A percentile compares a stretch with the other conserved stretches of the same genome.
Conservation (phyloP, 345 rosid genomes). For the Brassica incana region DNA sequence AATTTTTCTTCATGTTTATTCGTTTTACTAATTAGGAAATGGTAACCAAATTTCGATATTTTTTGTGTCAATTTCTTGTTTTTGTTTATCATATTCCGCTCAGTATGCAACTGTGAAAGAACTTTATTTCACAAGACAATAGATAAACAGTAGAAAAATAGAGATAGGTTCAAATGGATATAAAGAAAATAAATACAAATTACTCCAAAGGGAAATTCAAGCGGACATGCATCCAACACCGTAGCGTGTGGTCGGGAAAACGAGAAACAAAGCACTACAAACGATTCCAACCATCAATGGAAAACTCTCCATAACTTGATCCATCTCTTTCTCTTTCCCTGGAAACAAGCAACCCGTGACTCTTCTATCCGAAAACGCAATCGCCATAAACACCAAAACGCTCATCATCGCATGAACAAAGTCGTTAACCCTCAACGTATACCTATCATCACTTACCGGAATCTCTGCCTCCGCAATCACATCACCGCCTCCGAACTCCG, state of each 20-base stretch:
- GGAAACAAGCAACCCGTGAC: constrained; percentile 64
- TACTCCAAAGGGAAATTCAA: constrained; percentile 21
- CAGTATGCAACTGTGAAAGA: no score
- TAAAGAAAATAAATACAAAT: no score
- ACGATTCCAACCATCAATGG: constrained; percentile 75
- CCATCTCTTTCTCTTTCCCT: constrained; percentile 68
- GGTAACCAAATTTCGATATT: no score
- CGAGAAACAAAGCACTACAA: constrained; percentile 69
- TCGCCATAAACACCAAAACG: constrained; percentile 70
- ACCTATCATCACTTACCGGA: constrained; percentile 61
- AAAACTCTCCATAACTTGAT: constrained; percentile 82
- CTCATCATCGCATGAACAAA: constrained; percentile 74
- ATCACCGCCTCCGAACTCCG: constrained; percentile 43
- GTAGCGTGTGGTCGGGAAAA: constrained; percentile 61
- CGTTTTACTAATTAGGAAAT: no score
- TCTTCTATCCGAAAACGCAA: constrained; percentile 67
- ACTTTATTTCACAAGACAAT: no score
- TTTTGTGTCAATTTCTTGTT: no score
- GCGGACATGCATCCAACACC: constrained; percentile 72
- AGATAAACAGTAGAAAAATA: no score
- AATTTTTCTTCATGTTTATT: no score
- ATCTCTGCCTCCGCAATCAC: constrained; percentile 48
- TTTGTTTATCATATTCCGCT: no score
- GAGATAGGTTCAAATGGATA: no score
- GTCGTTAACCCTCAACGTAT: constrained; percentile 56